Conservation (phyloP, 495 filamentous ascomycete genomes). For the Elasticomyces elasticus region DNA sequence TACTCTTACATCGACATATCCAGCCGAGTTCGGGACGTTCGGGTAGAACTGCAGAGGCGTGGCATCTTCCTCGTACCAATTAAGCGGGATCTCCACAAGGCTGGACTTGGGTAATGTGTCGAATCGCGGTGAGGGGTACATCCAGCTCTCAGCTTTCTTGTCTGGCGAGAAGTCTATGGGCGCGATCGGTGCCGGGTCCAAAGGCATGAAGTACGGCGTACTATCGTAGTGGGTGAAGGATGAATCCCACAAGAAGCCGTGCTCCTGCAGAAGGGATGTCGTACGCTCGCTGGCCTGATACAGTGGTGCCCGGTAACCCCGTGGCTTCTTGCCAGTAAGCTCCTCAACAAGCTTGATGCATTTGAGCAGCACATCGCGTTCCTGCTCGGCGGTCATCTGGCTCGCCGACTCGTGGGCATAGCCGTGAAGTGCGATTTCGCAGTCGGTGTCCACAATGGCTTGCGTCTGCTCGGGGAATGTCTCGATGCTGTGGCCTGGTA, state of each 20-base stretch:
- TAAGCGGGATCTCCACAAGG: slow-evolving; percentile 45
- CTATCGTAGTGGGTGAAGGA: slow-evolving; percentile 48
- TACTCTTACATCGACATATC: slow-evolving; percentile 42
- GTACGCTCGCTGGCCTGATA: slow-evolving; percentile 50
- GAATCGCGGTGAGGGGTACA: slow-evolving; percentile 41
- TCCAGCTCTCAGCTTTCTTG: slow-evolving; percentile 41
- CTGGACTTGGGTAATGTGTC: slow-evolving; percentile 27
- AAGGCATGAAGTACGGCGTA: slow-evolving; percentile 43
- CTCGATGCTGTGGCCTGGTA: slow-evolving; percentile 54
- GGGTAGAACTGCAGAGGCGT: slow-evolving; percentile 47
- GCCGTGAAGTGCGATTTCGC: slow-evolving; percentile 52
- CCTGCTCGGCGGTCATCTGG: slow-evolving; percentile 48
- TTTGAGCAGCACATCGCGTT: slow-evolving; percentile 44
- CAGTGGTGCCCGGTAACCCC: slow-evolving; percentile 48
- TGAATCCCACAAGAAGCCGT: slow-evolving; percentile 48
- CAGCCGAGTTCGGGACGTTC: slow-evolving; percentile 41
- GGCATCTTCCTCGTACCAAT: slow-evolving; percentile 51
- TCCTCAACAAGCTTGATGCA: slow-evolving; percentile 43
- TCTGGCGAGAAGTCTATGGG: slow-evolving; percentile 43
- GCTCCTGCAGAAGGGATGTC: slow-evolving; percentile 44
- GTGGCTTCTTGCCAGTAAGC: slow-evolving; percentile 44
- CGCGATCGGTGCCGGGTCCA: slow-evolving; percentile 35
- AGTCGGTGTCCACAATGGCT: slow-evolving; percentile 44
- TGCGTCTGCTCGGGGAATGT: slow-evolving; percentile 47
- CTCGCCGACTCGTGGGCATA: slow-evolving; percentile 50